Conservation (phyloP, 78 protist genomes). For the Tieghemostelium lacteum region DNA sequence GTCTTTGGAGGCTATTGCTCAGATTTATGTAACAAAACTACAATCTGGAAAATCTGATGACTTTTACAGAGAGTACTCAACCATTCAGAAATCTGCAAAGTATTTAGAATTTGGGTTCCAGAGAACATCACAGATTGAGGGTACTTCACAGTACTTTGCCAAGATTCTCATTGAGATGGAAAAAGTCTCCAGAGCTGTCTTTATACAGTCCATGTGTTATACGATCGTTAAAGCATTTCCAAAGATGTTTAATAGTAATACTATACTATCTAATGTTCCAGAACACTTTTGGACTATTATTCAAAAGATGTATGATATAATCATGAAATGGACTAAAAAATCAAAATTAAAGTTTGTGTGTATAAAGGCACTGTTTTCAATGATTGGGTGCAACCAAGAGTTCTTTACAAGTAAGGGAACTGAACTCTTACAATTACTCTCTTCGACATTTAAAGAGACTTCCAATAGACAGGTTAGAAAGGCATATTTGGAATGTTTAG, state of each 20-base stretch:
- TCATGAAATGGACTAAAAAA: conserved; percentile 54
- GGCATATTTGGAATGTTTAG: conserved; percentile 16
- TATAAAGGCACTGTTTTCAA: conserved; percentile 18
- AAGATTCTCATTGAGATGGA: conserved; percentile 58
- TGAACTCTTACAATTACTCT: conserved; percentile 8
- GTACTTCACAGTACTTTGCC: conserved; percentile 51
- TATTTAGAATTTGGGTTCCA: conserved; percentile 59
- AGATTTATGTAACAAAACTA: conserved; percentile 17
- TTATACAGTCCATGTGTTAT: conserved; percentile 22
- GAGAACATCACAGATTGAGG: conserved; percentile 25
- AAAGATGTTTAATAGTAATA: conserved; percentile 5
- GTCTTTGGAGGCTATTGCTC: conserved; percentile 10
- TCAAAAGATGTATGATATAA: conserved; percentile 34
- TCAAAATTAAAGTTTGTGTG: conserved; percentile 34
- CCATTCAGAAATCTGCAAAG: conserved; percentile 24
- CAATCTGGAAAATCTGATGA: conserved; percentile 35
- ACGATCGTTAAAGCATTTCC: conserved; percentile 20
- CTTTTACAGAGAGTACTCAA: conserved; percentile 66
- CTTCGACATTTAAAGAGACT: background rate
- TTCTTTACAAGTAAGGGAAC: conserved; percentile 6
- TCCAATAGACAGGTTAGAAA: background rate
- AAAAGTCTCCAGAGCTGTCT: conserved; percentile 51
- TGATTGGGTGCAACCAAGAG: conserved; percentile 14
- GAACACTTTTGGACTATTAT: conserved; percentile 26
- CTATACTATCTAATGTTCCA: conserved; percentile 1